Base-by-base conservation (phyloP, 2,329 filamentous ascomycete species). In the Alternaria sp. region DNA sequence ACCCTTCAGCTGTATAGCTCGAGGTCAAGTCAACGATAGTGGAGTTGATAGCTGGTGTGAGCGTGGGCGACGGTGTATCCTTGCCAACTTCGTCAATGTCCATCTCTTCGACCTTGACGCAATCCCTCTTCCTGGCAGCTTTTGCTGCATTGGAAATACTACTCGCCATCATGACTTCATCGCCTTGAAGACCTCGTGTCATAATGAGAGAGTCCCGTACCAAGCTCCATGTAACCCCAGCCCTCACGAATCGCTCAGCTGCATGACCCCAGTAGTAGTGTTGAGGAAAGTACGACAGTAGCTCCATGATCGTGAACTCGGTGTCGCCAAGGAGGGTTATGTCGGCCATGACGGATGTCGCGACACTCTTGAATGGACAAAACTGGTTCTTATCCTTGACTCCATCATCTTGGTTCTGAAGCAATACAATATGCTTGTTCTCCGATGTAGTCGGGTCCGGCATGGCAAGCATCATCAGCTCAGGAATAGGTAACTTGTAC, bases 401-500 rank as follows among this genome's bases (percentile, higher is more conserved):
- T n/a, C 32, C 32, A n/a, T 3, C 0, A 36, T 67, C 62, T 49
- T 67, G 64, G 19, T 67, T 67, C 10, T 52, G 51, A 1, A 65
- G 46, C 4, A 59, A 4, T 4, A 32, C 32, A 0, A 45, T 47
- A 0, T 23, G 28, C 13, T 46, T 10, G 5, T 5, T 49, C 10
- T 49, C 45, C 11, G 43, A 10, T 10, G 6, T 21, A 1, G 43
- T 8, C 10, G 26, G 30, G 2, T n/a, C 19, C 3, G 25, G 11
- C 0, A 57, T 54, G 19, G 54, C 44, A 11, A 53, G 17, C 7
- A 61, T 60, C 62, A 73, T 67, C 0, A 73, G 59, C 11, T 57
- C 55, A 0, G 71, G 50, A 5, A 73, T 68, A 0, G 71, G 67
- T 6, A 32, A 45, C 32, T 72, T 72, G 2, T 47, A 4, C 2